Base-by-base conservation (phyloP, 805 yeast genomes). In the Candida taoyuanica region DNA sequence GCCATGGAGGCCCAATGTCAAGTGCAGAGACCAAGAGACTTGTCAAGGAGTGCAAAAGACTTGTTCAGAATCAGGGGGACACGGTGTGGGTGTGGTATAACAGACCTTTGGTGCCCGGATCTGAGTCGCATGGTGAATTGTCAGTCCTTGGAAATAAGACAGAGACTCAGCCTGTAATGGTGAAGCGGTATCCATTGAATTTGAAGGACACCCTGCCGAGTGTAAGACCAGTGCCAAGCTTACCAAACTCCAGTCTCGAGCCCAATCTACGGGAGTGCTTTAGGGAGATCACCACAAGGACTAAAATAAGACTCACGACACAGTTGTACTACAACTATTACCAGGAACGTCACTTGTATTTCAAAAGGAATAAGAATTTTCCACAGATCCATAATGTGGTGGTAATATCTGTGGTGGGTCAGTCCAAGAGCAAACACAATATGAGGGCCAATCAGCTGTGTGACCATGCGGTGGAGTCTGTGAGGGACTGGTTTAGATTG, bases 321-420 rank as follows among this genome's bases (percentile, higher is more conserved):
- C 62, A 58, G 43, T 43, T 63, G 13, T 62, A 67, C 42, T 67
- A 67, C 39, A 62, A 63, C 40, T 64, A 44, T 31, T 59, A 59
- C 4, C 50, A 55, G 19, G 68, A 63, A 29, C 49, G 44, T 13
- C 73, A 67, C 47, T 34, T 66, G 0, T 67, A 67, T 38, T 25
- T 65, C 19, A 63, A 59, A 36, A 48, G 50, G 11, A 40, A 44
- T 17, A 26, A 45, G 1, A 36, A 48, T 5, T 42, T 40, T n/a
- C 43, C 58, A 21, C 32, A 19, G 3, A 44, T 55, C 3, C 50
- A 48, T 32, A 57, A 53, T 15, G 46, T 53, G n/a, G 28, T 63
- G 3, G 48, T 63, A 9, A 47, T 65, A 2, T 65, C 67, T 0
- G 43, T 55, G 34, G 47, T 60, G 14, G 64, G 63, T 9, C 61